A percentile compares a stretch with the other conserved stretches of the same genome.
Conservation (phyloP, 2,329 filamentous ascomycete species). For the Aureobasidium lini region DNA sequence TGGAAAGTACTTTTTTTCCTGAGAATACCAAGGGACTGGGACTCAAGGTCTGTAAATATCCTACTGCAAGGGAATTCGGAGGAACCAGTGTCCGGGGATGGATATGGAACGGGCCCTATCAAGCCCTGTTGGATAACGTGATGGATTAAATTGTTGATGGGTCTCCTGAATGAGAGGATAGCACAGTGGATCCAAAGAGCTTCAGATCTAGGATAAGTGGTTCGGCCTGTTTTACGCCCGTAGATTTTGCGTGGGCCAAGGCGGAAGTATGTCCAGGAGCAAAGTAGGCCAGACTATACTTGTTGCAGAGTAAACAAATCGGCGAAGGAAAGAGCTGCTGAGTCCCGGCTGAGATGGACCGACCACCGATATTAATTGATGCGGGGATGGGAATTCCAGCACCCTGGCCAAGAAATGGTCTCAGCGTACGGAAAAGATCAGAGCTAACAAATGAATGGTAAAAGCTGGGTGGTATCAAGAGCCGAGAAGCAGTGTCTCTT, state of each 20-base stretch:
- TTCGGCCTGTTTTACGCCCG: neutral
- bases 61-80: neutral
- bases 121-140: neutral
- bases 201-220: neutral
- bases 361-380: constrained; percentile 13
- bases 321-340: constrained; percentile 1
- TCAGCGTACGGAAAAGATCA: constrained; percentile 4
- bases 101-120: neutral
- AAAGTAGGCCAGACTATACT: constrained; percentile 5
- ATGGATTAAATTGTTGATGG: neutral
- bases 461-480: constrained; percentile 7
- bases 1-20: neutral
- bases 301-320: constrained; percentile 5
- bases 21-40: neutral
- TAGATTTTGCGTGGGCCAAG: neutral
- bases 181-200: constrained; percentile 8
- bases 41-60: neutral
- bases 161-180: constrained; percentile 7
- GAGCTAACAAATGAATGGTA: constrained; percentile 6
- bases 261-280: neutral
- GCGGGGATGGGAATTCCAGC: constrained; percentile 13
- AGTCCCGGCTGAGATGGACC: constrained; percentile 7
- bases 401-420: constrained; percentile 10
- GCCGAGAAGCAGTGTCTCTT: constrained; percentile 9
- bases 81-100: neutral